phyloP scores from a whole-genome alignment of 192 early-diverging fungal species.

The Backusella sp. region DNA sequence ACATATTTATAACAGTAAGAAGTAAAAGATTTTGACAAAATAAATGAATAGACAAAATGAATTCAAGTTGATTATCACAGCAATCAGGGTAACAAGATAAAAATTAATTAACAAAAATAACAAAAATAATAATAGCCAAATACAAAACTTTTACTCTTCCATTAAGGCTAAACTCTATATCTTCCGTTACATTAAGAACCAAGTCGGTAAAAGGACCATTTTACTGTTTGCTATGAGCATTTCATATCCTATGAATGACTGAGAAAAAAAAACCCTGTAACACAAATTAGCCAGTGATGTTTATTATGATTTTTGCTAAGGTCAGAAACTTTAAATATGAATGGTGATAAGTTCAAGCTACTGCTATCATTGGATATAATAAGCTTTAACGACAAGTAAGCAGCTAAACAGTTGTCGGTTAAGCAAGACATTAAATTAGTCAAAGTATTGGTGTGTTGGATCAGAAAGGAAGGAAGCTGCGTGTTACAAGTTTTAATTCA shows the following conservation, averaged over 20 bases:
- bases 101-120: not conserved
- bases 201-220: not conserved
- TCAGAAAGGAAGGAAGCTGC: not conserved
- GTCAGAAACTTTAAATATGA: not conserved
- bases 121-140: not conserved
- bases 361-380: not conserved
- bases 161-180: not conserved
- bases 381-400: not conserved
- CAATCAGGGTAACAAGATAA: not conserved
- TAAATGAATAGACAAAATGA: not conserved
- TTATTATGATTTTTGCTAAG: conserved; percentile 6
- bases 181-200: not conserved
- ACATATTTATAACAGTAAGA: not conserved
- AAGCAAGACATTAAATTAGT: not conserved
- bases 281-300: not conserved
- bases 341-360: not conserved
- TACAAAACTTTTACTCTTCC: not conserved
- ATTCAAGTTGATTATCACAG: not conserved
- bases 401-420: not conserved
- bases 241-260: not conserved
- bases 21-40: not conserved
- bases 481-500: not conserved
- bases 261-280: not conserved
- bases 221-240: not conserved
- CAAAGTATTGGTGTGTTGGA: not conserved